phyloP scores from a whole-genome alignment of 2,329 filamentous ascomycete species.

The Simplicillium sp. region DNA sequence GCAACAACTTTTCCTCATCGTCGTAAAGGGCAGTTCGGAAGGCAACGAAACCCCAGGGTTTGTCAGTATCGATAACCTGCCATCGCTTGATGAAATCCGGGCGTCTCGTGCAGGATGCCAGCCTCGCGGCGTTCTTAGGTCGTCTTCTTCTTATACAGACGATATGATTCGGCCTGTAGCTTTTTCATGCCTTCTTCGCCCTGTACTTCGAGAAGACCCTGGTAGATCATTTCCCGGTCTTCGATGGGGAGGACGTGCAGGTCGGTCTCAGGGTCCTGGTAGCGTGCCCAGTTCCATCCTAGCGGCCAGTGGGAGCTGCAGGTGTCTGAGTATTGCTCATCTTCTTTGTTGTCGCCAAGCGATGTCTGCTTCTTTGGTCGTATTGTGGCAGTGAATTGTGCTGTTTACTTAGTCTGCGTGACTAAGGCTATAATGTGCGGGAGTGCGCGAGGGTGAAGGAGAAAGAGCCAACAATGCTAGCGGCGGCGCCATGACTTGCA shows the following conservation, averaged over 20 bases:
- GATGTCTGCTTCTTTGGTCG: too few relatives aligned
- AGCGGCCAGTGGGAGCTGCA: conserved; percentile 12
- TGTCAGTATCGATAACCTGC: conserved; percentile 2
- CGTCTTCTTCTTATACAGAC: conserved; percentile 1
- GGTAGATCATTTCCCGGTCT: conserved; percentile 10
- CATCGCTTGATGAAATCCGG: conserved; percentile 9
- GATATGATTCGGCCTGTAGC: conserved; percentile 3
- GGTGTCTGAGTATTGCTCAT: conserved; percentile 12
- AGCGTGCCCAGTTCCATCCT: conserved; percentile 11
- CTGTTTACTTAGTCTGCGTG: too few relatives aligned
- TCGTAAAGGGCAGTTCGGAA: conserved; percentile 7
- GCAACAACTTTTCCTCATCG: conserved; percentile 5
- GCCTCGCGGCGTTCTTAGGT: neutral
- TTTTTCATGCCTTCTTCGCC: conserved; percentile 7
- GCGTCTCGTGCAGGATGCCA: too few relatives aligned
- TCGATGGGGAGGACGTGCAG: conserved; percentile 4
- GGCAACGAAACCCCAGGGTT: conserved; percentile 8
- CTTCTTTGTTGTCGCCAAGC: too few relatives aligned
- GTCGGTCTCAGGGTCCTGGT: conserved; percentile 6
- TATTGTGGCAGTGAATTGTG: too few relatives aligned
- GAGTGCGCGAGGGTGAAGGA: too few relatives aligned
- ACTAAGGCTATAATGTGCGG: too few relatives aligned
- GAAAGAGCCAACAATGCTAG: too few relatives aligned
- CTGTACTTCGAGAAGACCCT: conserved; percentile 8
- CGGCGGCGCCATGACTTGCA: too few relatives aligned